Evolutionary conservation across 2,329 filamentous ascomycete genomes (phyloP), one percentile per base, ranked within the genome.

Genomic region (Aspergillus sp.): DNA sequence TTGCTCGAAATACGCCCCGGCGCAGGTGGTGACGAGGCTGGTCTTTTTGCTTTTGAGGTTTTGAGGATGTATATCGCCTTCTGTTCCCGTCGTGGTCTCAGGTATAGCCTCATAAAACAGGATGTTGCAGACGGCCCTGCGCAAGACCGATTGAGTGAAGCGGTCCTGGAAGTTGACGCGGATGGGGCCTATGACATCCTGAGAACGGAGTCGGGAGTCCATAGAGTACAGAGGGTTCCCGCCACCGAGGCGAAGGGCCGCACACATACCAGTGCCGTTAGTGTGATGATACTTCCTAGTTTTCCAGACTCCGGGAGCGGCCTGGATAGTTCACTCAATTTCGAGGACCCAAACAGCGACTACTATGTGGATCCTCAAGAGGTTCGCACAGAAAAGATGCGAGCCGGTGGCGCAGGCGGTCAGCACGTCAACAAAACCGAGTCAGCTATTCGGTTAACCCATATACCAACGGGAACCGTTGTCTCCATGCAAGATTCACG

Each of bases 341-440:
- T 90, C 65, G 88, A 94, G 63, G 89, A 98, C 69, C 94, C 94
- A 0, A 89, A 88, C 58, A 96, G 91, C 75, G 90, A 97, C 73
- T 97, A 96, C 78, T 96, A 93, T 78, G 84, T 99, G 61, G 87
- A 96, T 71, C 87, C 90, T 5, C 84, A 87, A 62, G 94, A 99
- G 61, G 92, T 99, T 23, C 84, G 84, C 54, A 82, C 86, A 19
- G 95, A 99, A 73, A 91, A 92, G 62, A 96, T 98, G 93, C 86
- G 93, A 15, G 92, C 95, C 0, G 83, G 91, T 49, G 95, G 95
- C 61, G 94, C 95, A 0, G 95, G 95, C 32, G 95, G 95, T 0
- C 95, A 99, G 80, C 95, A 99, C 77, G 95, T 99, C 73, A 99
- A 99, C 80, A 97, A 94, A 75, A 99, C 95, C 0, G 95, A 99